Conservation (phyloP, 169 alveolate genomes). For the Cryptosporidium bovis region DNA sequence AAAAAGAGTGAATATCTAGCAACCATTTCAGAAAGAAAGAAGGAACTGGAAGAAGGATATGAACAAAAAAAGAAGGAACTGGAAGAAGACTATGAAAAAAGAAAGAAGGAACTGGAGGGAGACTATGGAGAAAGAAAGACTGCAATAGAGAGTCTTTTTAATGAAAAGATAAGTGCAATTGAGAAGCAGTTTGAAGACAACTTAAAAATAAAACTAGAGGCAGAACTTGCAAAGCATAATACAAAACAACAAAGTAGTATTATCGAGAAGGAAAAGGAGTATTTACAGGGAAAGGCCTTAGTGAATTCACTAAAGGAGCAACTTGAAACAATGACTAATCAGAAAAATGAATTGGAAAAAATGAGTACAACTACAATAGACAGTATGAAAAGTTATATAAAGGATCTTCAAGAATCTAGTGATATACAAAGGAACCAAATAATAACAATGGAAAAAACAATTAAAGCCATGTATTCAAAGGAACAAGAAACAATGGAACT, state of each 20-base stretch:
- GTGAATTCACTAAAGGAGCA: constrained; percentile 42
- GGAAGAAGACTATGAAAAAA: constrained; percentile 14
- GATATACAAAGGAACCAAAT: constrained; percentile 61
- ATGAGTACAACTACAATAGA: constrained; percentile 62
- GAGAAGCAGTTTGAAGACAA: constrained; percentile 61
- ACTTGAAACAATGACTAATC: constrained; percentile 22
- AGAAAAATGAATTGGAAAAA: constrained; percentile 50
- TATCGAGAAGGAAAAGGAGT: constrained; percentile 57
- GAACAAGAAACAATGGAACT: constrained; percentile 69
- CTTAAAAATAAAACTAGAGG: constrained; percentile 26
- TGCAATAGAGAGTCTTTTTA: constrained; percentile 8
- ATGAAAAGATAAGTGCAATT: constrained; percentile 20
- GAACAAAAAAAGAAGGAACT: constrained; percentile 7
- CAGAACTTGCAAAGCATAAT: constrained; percentile 40
- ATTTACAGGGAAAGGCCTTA: constrained; percentile 25
- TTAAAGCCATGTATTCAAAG: constrained; percentile 43
- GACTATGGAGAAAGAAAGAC: constrained; percentile 48
- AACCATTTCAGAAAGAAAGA: constrained; percentile 45
- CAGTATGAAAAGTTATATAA: constrained; percentile 29
- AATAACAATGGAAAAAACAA: constrained; percentile 66
- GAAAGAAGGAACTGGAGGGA: constrained; percentile 12
- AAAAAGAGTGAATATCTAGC: constrained; percentile 52
- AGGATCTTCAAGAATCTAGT: constrained; percentile 31
- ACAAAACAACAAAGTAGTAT: constrained; percentile 28
- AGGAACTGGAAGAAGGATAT: constrained; percentile 4